A percentile compares a stretch with the other conserved stretches of the same genome.
Conservation (phyloP, 768 basidiomycete species). For the Leucocoprinus sp. region DNA sequence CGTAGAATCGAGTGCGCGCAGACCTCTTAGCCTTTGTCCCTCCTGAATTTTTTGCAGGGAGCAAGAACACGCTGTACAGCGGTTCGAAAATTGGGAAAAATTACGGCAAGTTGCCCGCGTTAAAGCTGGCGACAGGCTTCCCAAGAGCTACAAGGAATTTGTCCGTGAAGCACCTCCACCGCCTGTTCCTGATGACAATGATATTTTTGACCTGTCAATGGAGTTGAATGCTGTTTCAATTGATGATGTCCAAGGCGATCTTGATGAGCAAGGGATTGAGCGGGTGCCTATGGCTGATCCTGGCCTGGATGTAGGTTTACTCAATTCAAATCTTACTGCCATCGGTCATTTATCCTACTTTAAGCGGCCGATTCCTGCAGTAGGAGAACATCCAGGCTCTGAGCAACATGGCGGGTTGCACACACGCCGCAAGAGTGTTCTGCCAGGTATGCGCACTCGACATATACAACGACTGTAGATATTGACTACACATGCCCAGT, state of each 20-base stretch:
- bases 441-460: constrained; percentile 56
- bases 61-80: constrained; percentile 73
- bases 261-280: constrained; percentile 79
- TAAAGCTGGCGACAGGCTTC: constrained; percentile 64
- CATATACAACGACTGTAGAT: too few species aligned
- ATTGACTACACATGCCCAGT: constrained; percentile 34
- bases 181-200: constrained; percentile 69
- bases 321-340: not conserved
- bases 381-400: constrained; percentile 34
- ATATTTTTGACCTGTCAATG: constrained; percentile 83
- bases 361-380: constrained; percentile 9
- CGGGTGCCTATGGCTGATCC: constrained; percentile 90
- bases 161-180: constrained; percentile 72
- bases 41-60: constrained; percentile 46
- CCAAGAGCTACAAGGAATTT: constrained; percentile 60
- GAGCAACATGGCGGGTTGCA: constrained; percentile 56
- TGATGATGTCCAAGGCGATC: constrained; percentile 59
- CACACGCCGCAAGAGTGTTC: constrained; percentile 88
- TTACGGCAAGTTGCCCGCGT: constrained; percentile 69
- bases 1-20: constrained; percentile 69
- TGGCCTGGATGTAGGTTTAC: constrained; percentile 67
- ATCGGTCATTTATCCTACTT: not conserved
- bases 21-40: not conserved
- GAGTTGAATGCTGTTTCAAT: constrained; percentile 82
- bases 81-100: constrained; percentile 87